phyloP scores from a whole-genome alignment of 2,329 filamentous ascomycete species.

The Aspergillus sp. region DNA sequence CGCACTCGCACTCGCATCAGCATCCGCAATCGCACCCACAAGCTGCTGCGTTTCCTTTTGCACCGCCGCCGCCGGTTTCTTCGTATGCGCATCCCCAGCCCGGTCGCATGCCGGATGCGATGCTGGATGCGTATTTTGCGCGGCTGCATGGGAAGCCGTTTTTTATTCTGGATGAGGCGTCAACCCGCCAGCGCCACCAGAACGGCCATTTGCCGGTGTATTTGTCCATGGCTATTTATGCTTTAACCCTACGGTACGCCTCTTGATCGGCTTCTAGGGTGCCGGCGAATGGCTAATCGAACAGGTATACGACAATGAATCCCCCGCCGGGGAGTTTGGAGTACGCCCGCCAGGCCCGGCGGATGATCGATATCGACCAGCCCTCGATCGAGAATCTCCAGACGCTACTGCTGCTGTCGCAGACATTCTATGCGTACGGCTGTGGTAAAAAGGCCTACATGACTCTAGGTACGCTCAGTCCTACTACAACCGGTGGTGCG shows the following conservation, averaged over 20 bases:
- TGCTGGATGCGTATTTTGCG: conserved; percentile 77
- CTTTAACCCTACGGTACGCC: conserved; percentile 61
- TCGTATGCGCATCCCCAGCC: neutral
- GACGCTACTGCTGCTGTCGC: conserved; percentile 70
- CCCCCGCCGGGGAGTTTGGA: conserved; percentile 69
- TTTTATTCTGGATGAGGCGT: conserved; percentile 75
- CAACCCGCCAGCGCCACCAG: conserved; percentile 69
- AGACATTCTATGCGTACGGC: conserved; percentile 73
- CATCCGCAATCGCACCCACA: conserved; percentile 16
- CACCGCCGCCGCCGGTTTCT: neutral
- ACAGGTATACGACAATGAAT: conserved; percentile 71
- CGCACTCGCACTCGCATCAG: conserved; percentile 4
- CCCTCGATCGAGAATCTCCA: conserved; percentile 77
- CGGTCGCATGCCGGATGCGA: conserved; percentile 56
- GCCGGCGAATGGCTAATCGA: neutral
- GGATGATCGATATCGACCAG: conserved; percentile 74
- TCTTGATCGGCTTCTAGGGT: conserved; percentile 13
- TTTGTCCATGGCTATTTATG: conserved; percentile 54
- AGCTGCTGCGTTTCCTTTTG: conserved; percentile 3
- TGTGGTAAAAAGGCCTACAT: conserved; percentile 85
- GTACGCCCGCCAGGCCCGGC: conserved; percentile 68
- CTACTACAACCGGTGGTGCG: neutral
- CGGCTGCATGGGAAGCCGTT: conserved; percentile 81
- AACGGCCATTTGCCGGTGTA: conserved; percentile 60
- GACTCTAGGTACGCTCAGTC: conserved; percentile 63